These are phyloP conservation scores for Ogataea paraovalis DNA, from an alignment of 805 yeast species.

Conservation along the genomic window DNA sequence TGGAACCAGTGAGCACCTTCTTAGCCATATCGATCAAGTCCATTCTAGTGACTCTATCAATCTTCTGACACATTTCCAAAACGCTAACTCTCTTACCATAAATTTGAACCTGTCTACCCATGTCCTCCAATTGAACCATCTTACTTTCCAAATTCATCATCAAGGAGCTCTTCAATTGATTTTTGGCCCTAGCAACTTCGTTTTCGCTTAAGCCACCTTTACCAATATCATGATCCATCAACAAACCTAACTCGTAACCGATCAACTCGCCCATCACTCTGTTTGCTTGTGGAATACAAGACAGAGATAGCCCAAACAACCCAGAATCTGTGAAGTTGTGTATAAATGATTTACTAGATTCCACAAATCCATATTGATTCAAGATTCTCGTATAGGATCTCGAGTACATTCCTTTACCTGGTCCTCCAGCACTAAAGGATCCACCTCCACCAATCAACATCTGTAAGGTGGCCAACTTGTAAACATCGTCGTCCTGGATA, in stretches of 20 bases:
- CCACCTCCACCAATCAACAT: slow-evolving; percentile 95
- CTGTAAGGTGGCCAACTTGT: slow-evolving; percentile 86
- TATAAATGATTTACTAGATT: slow-evolving; percentile 81
- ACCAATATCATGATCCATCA: slow-evolving; percentile 41
- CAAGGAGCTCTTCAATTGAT: slow-evolving; percentile 81
- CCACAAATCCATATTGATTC: slow-evolving; percentile 88
- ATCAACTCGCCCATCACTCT: slow-evolving; percentile 77
- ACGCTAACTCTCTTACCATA: slow-evolving; percentile 74
- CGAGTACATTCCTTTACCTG: slow-evolving; percentile 98
- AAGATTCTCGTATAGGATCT: slow-evolving; percentile 86
- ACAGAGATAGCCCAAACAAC: slow-evolving; percentile 80
- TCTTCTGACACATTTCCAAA: slow-evolving; percentile 74
- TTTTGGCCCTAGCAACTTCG: slow-evolving; percentile 87
- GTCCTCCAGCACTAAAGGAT: slow-evolving; percentile 97
- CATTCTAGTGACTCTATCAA: slow-evolving; percentile 59
- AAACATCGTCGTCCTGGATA: slow-evolving; percentile 78
- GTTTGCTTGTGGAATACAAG: slow-evolving; percentile 85
- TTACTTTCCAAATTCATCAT: slow-evolving; percentile 92
- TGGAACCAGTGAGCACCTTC: slow-evolving; percentile 66
- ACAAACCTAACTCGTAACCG: slow-evolving; percentile 52
- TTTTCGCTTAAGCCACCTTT: slow-evolving; percentile 59
- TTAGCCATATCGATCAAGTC: slow-evolving; percentile 75
- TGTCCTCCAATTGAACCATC: slow-evolving; percentile 90
- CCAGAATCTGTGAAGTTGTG: slow-evolving; percentile 91
- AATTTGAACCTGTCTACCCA: slow-evolving; percentile 90